A percentile compares a stretch with the other conserved stretches of the same genome.
Conservation (phyloP, 768 basidiomycete genomes). For the Lentinula guzmanii region DNA sequence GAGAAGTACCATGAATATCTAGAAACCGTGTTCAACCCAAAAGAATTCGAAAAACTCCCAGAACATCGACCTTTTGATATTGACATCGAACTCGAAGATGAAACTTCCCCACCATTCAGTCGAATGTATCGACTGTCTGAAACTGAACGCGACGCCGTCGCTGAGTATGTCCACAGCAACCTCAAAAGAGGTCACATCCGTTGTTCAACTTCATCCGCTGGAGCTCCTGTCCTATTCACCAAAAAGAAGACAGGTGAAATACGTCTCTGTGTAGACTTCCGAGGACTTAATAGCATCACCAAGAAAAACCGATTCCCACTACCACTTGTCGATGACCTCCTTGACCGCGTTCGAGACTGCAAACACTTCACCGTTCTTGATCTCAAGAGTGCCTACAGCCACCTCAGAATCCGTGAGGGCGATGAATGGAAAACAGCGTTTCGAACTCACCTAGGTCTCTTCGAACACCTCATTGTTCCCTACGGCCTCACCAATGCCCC, state of each 20-base stretch:
- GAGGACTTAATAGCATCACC: slow-evolving; percentile 13
- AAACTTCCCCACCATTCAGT: slow-evolving; percentile 19
- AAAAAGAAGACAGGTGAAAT: slow-evolving; percentile 18
- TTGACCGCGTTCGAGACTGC: slow-evolving; percentile 10
- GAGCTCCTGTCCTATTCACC: slow-evolving; percentile 19
- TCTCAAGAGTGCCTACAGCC: too few species aligned
- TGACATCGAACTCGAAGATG: slow-evolving; percentile 24
- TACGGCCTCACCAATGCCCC: too few species aligned
- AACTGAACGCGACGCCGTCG: slow-evolving; percentile 22
- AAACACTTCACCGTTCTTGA: too few species aligned
- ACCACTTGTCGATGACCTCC: slow-evolving; percentile 23
- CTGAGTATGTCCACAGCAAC: slow-evolving; percentile 22
- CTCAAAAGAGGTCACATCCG: slow-evolving; percentile 22
- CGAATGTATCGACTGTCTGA: slow-evolving; percentile 25
- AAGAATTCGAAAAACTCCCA: slow-evolving; percentile 16
- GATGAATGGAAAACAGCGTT: too few species aligned
- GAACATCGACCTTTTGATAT: slow-evolving; percentile 23
- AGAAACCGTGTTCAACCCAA: too few species aligned
- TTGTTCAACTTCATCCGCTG: slow-evolving; percentile 13
- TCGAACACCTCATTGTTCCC: too few species aligned
- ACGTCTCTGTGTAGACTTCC: slow-evolving; percentile 18
- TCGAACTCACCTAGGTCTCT: too few species aligned
- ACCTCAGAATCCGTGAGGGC: too few species aligned
- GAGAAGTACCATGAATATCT: too few species aligned
- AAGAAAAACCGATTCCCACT: slow-evolving; percentile 27